Conservation (phyloP, 805 yeast species). For the Candida koratica region DNA sequence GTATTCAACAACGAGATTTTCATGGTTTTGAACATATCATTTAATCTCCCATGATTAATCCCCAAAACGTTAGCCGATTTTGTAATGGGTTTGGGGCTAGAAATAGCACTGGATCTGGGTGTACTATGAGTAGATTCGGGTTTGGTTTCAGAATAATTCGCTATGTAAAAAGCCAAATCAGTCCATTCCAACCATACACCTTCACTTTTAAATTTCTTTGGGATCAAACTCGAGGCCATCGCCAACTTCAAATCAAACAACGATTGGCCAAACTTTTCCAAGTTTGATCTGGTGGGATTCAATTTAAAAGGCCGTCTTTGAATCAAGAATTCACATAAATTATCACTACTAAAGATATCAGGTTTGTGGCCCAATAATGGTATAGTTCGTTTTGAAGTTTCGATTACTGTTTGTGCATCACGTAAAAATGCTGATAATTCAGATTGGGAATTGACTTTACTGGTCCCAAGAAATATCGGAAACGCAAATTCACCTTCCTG, state of each 20-base stretch:
- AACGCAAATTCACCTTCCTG: conserved; percentile 17
- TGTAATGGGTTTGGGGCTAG: not conserved
- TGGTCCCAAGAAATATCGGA: conserved; percentile 32
- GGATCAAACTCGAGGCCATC: conserved; percentile 29
- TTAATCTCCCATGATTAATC: conserved; percentile 22
- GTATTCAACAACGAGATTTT: conserved; percentile 28
- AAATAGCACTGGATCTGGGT: not conserved
- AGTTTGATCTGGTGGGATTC: conserved; percentile 32
- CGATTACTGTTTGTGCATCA: conserved; percentile 21
- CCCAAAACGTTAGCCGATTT: conserved; percentile 9
- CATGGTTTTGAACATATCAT: conserved; percentile 32
- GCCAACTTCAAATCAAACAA: conserved; percentile 33
- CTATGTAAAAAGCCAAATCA: conserved; percentile 24
- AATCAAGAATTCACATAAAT: conserved; percentile 24
- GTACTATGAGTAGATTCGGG: not conserved
- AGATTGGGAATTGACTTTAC: conserved; percentile 14
- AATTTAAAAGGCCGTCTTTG: conserved; percentile 27
- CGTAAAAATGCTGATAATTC: conserved; percentile 23
- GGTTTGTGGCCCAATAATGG: conserved; percentile 39
- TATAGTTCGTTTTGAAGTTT: conserved; percentile 28
- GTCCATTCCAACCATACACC: conserved; percentile 46
- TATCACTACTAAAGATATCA: conserved; percentile 39
- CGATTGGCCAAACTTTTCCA: conserved; percentile 40
- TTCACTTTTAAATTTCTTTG: conserved; percentile 37
- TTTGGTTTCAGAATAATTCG: conserved; percentile 11